Evolutionary conservation across 768 basidiomycete genomes (phyloP).

Genomic region (Pilatotrama ljubarskyi): DNA sequence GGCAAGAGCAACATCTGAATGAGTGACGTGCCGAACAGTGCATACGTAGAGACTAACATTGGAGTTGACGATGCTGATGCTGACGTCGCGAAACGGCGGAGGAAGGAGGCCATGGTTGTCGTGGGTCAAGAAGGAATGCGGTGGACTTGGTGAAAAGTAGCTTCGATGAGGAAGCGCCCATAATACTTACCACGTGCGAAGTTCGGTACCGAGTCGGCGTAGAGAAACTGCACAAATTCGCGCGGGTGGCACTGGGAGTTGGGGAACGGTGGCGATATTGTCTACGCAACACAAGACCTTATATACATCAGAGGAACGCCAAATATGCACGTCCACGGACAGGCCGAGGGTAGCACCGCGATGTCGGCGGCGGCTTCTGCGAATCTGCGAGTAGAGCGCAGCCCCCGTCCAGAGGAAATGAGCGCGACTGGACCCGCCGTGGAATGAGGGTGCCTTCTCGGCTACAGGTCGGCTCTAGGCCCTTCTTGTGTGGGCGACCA

Average conservation of each 20-base stretch:
- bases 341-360: background rate
- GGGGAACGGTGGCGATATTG: background rate
- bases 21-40: background rate
- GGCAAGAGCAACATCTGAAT: background rate
- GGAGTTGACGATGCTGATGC: constrained; percentile 36
- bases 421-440: constrained; percentile 11
- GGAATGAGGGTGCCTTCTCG: constrained; percentile 18
- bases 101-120: constrained; percentile 46
- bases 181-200: constrained; percentile 1
- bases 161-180: background rate
- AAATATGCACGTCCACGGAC: background rate
- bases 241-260: background rate
- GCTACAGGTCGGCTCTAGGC: constrained; percentile 7
- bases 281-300: background rate
- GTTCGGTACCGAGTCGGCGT: too few species aligned
- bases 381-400: background rate
- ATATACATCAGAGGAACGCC: background rate
- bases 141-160: background rate
- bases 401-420: constrained; percentile 3
- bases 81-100: constrained; percentile 52
- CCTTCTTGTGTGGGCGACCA: background rate
- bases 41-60: constrained; percentile 19
- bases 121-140: background rate
- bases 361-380: constrained; percentile 2
- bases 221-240: background rate